phyloP scores from a whole-genome alignment of 345 rosid genomes.

The Salix viminalis region DNA sequence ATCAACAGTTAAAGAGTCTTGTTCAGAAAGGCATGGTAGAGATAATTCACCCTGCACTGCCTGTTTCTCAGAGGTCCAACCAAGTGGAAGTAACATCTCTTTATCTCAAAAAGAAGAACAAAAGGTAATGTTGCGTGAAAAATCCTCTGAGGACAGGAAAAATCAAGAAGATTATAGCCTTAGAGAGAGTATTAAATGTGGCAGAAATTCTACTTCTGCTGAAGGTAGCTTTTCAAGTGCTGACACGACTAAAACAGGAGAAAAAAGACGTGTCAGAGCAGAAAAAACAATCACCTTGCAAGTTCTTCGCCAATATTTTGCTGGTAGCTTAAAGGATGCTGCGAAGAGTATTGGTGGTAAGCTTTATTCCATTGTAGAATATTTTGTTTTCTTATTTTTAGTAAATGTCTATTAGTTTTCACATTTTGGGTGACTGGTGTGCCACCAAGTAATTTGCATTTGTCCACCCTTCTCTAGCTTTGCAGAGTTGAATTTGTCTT shows the following conservation, averaged over 20 bases:
- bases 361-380: slow-evolving; percentile 16
- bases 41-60: slow-evolving; percentile 33
- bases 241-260: slow-evolving; percentile 32
- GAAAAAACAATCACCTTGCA: slow-evolving; percentile 70
- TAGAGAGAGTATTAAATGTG: slow-evolving; percentile 36
- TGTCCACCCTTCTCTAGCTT: neutral
- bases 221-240: slow-evolving; percentile 45
- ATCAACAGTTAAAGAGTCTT: slow-evolving; percentile 24
- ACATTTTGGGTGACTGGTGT: neutral
- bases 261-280: slow-evolving; percentile 56
- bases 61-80: slow-evolving; percentile 27
- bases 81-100: slow-evolving; percentile 20
- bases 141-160: slow-evolving; percentile 21
- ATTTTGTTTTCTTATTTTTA: neutral
- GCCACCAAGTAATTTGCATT: neutral
- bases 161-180: slow-evolving; percentile 26
- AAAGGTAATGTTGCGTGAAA: slow-evolving; percentile 23
- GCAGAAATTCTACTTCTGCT: slow-evolving; percentile 37
- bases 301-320: slow-evolving; percentile 66
- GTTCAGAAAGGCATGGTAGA: slow-evolving; percentile 23
- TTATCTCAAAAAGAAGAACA: slow-evolving; percentile 20
- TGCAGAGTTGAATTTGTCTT: neutral
- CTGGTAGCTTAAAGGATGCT: slow-evolving; percentile 94
- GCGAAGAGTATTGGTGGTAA: slow-evolving; percentile 88
- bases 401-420: neutral